A percentile compares a stretch with the other conserved stretches of the same genome.
phyloP scores from a whole-genome alignment of 805 yeast species.

The Ogataea pignaliae region DNA sequence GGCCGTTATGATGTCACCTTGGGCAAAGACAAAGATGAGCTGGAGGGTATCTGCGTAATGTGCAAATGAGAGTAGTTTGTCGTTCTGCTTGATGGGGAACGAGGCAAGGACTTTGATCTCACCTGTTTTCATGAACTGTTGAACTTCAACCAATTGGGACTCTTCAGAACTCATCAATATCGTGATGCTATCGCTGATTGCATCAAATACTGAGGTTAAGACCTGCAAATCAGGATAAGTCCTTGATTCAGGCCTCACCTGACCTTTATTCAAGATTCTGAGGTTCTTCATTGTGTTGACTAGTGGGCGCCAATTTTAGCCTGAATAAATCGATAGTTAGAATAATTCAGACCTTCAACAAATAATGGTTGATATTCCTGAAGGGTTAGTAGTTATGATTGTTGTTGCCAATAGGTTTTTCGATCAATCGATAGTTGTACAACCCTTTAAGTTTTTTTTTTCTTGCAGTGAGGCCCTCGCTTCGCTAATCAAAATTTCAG shows the following conservation, averaged over 20 bases:
- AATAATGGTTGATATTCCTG: no score
- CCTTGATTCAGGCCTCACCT: conserved; percentile 45
- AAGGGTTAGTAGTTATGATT: no score
- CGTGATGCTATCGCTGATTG: conserved; percentile 68
- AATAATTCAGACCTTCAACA: no score
- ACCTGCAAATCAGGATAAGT: conserved; percentile 65
- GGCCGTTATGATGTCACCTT: conserved; percentile 74
- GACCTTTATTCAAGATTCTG: conserved; percentile 45
- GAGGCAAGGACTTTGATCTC: conserved; percentile 53
- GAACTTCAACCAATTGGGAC: conserved; percentile 63
- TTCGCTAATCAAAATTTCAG: no score
- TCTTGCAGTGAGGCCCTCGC: no score
- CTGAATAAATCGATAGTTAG: no score
- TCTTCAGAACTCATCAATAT: conserved; percentile 54
- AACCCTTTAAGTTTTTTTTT: no score
- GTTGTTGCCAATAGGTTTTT: no score
- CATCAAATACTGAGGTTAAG: conserved; percentile 58
- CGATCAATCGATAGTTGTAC: no score
- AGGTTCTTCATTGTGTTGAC: conserved; percentile 28
- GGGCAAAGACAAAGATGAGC: conserved; percentile 58
- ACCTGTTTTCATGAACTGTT: conserved; percentile 67
- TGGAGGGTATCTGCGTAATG: conserved; percentile 71
- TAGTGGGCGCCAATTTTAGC: no score
- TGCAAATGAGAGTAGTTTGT: conserved; percentile 46
- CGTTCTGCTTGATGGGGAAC: conserved; percentile 44